Percentiles rank a stretch among this genome's conserved stretches.
Evolutionary conservation across 768 basidiomycete species (phyloP).

Genomic region (Postia placenta): DNA sequence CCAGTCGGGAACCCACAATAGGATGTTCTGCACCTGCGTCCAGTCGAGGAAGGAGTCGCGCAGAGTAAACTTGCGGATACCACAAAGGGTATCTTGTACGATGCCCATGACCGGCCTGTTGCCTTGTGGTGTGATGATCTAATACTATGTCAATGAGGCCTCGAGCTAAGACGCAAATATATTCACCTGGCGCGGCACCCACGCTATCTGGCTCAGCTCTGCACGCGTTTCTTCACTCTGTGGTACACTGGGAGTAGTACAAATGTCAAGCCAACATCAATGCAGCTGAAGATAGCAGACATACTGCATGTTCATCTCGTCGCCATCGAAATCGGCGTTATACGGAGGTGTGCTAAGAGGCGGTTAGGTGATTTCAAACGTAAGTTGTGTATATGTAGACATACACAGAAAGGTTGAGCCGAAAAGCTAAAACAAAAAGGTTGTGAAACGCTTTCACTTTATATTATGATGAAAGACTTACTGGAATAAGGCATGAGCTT

Average conservation of each 20-base stretch:
- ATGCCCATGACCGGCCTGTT: conserved; percentile 99
- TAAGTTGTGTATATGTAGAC: conserved; percentile 23
- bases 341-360: conserved; percentile 82
- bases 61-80: conserved; percentile 94
- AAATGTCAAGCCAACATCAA: not conserved
- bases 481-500: conserved; percentile 98
- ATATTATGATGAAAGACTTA: conserved; percentile 34
- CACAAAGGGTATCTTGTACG: conserved; percentile 97
- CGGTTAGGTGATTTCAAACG: no score
- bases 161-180: not conserved
- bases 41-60: conserved; percentile 95
- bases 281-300: conserved; percentile 27
- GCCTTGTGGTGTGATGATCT: conserved; percentile 99
- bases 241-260: conserved; percentile 61
- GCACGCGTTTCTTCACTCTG: conserved; percentile 98
- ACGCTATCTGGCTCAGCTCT: conserved; percentile 96
- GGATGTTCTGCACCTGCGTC: conserved; percentile 93
- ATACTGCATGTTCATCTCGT: conserved; percentile 99
- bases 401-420: conserved; percentile 95
- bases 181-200: conserved; percentile 90
- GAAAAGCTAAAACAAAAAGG: conserved; percentile 63
- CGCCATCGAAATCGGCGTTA: conserved; percentile 99
- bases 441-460: conserved; percentile 3
- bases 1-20: conserved; percentile 98
- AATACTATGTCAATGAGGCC: conserved; percentile 5